A percentile compares a stretch with the other conserved stretches of the same genome.
These are phyloP conservation scores for Candida insectalens DNA, from an alignment of 805 yeast genomes.

Conservation along the genomic window DNA sequence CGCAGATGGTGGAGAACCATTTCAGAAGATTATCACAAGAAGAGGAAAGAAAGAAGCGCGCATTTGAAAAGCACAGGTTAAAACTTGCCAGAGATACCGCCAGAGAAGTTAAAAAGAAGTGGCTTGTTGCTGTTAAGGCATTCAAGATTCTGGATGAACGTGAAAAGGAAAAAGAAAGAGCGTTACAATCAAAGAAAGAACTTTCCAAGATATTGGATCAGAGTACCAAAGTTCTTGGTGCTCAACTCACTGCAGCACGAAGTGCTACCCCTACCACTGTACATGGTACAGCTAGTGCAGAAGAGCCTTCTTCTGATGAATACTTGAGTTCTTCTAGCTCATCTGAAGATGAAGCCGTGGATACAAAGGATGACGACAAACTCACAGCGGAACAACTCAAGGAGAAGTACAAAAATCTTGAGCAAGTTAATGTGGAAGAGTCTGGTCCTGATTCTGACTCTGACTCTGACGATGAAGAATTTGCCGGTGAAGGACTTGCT, in stretches of 20 bases:
- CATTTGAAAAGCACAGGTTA: conserved; percentile 59
- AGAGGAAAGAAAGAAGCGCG: conserved; percentile 70
- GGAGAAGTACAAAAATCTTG: conserved; percentile 43
- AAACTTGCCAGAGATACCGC: conserved; percentile 74
- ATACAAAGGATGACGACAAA: conserved; percentile 32
- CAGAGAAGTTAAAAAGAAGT: conserved; percentile 77
- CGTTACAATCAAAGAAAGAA: conserved; percentile 78
- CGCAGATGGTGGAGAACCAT: conserved; percentile 77
- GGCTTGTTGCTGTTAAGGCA: conserved; percentile 85
- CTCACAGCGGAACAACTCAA: conserved; percentile 47
- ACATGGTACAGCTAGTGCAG: conserved; percentile 14
- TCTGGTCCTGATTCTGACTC: conserved; percentile 12
- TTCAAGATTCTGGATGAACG: conserved; percentile 62
- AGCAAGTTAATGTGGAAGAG: conserved; percentile 10
- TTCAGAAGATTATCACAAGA: conserved; percentile 83
- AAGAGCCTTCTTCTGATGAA: conserved; percentile 15
- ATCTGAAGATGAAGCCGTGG: conserved; percentile 18
- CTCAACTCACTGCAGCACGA: conserved; percentile 49
- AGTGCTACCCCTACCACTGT: conserved; percentile 8
- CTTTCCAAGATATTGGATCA: conserved; percentile 82
- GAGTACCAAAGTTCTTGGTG: conserved; percentile 82
- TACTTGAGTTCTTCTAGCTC: conserved; percentile 14
- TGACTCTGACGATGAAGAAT: conserved; percentile 12
- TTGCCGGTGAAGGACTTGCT: conserved; percentile 14
- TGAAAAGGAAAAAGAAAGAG: conserved; percentile 70